Base-by-base conservation (phyloP, 345 rosid genomes). In the Eucalyptus cloeziana region DNA sequence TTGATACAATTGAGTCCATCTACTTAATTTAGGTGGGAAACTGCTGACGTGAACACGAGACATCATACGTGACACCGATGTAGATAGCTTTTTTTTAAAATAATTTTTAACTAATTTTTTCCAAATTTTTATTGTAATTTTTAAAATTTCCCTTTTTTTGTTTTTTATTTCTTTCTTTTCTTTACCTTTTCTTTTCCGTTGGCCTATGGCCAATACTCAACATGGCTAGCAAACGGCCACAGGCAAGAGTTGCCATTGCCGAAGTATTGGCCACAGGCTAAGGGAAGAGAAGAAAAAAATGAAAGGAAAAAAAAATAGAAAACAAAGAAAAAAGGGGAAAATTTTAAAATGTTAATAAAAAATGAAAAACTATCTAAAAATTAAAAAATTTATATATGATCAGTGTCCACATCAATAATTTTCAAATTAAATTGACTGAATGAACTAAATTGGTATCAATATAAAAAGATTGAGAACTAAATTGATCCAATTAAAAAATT, bases 1-100 rank as follows among this genome's bases (percentile, higher is more conserved):
- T 22, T 56, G 4, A 8, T 4, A 9, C 5, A 56, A 56, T 9
- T 24, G 12, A 56, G 62, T 56, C 3, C 3, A 56, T 56, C 5
- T 0, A 21, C 1, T 24, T 56, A 56, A 22, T 56, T 56, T 56
- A 56, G 3, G 5, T 0, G n/a, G n/a, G n/a, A n/a, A 54, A 54
- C 2, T 54, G 0, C 0, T 22, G 1, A 54, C 0, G 12, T 54
- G 27, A 21, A 54, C 3, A 0, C 0, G 22, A 0, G 8, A 0
- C 5, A 0, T 56, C 5, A 2, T 21, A 22, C 4, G 27, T 0
- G 0, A 8, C 12, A 22, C 0, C 4, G 1, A 56, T 8, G 60
- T 22, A 56, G 12, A 56, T 2, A 56, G 0, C 62, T 56, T 56
- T 56, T 8, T 56, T 56, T 0, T n/a, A n/a, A n/a, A 52, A 56